Evolutionary conservation across 441 rosid species (phyloP).

Genomic region (Kokia cookei): DNA sequence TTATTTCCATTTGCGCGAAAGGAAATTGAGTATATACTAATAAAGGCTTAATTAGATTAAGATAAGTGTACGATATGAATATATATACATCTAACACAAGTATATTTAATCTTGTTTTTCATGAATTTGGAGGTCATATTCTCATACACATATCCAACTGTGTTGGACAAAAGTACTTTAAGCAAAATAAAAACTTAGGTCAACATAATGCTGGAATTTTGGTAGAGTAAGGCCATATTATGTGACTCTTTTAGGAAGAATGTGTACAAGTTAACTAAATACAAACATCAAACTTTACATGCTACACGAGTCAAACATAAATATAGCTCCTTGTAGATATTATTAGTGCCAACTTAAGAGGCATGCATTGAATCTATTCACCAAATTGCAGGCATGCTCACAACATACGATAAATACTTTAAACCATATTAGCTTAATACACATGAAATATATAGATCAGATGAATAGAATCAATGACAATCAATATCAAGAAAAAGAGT

Average conservation of each 20-base stretch:
- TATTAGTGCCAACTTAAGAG: neutral
- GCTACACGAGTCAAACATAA: neutral
- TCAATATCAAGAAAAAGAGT: neutral
- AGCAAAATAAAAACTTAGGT: too few species aligned
- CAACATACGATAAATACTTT: neutral
- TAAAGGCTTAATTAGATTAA: neutral
- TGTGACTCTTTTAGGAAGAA: neutral
- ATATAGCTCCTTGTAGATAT: neutral
- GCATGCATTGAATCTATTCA: neutral
- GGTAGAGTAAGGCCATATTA: neutral
- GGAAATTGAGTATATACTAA: neutral
- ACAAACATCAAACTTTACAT: neutral
- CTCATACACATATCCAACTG: too few species aligned
- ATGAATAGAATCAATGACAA: neutral
- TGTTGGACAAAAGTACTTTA: too few species aligned
- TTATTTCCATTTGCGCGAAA: neutral
- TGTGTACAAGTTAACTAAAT: neutral
- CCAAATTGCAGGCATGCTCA: neutral
- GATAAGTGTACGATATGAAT: too few species aligned
- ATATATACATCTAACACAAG: too few species aligned
- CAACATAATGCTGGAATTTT: neutral
- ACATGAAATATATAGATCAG: neutral
- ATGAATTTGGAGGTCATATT: too few species aligned
- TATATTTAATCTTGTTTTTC: too few species aligned
- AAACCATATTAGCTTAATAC: neutral